Evolutionary conservation across 2,329 filamentous ascomycete genomes (phyloP), one percentile per base, ranked within the genome.

Genomic region (Aspergillus jensenii): DNA sequence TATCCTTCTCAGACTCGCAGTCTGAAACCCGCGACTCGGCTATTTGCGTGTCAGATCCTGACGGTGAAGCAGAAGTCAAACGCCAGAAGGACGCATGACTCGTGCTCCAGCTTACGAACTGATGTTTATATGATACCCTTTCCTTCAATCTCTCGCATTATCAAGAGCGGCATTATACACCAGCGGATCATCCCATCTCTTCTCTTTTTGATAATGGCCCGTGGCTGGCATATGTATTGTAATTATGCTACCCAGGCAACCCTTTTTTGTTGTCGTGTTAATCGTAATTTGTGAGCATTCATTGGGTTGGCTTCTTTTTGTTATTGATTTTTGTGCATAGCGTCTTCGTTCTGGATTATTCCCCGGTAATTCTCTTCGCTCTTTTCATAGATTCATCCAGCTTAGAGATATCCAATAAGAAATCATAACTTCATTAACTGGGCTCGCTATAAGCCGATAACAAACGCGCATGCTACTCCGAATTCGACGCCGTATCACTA

Each of bases 1-100:
- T 77, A 6, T 67, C 71, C 5, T 77, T 78, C 47, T 62, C 46
- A n/a, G 60, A 62, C 35, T 44, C 63, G 11, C 60, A 62, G 19
- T 60, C 65, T 27, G 69, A 71, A 15, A 69, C 65, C 39, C 64
- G 68, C 15, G 66, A 68, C 50, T 67, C 71, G 52, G 68, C 72
- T 43, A 72, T 70, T 39, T 68, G 62, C 48, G 66, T 68, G 11
- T 33, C 62, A 11, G 68, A 66, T 2, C 23, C 46, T 39, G 59
- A 59, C 44, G 58, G 51, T 40, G 62, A 68, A 25, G 56, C 65
- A 33, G 62, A 62, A 48, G 40, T 25, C 37, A 56, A 53, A 44
- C 58, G 60, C 56, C 56, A 48, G 27, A 60, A 60, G 59, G 57
- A 56, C 58, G 49, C 55, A 52, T 62, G 60, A 59, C 47, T 55